phyloP scores from a whole-genome alignment of 148 eudicot species.

The Rhododendron ovatum region DNA sequence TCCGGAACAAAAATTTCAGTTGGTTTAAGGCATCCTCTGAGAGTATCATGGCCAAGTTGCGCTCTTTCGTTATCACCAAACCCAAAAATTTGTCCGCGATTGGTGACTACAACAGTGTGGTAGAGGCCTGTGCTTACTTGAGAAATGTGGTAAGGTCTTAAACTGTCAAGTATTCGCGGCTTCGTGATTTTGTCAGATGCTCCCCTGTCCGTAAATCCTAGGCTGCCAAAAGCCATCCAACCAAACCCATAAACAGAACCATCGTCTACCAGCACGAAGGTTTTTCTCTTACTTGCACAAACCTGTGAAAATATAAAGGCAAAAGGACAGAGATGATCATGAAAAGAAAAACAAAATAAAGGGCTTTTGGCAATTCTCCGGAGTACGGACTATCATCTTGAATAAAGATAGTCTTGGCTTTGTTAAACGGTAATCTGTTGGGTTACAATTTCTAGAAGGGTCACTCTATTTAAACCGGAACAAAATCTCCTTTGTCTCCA shows the following conservation, averaged over 20 bases:
- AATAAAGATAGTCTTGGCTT: not conserved
- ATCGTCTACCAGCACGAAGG: constrained; percentile 70
- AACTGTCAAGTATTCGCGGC: constrained; percentile 64
- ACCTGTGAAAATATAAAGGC: constrained; percentile 40
- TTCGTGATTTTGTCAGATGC: constrained; percentile 57
- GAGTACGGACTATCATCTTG: not conserved
- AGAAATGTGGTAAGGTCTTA: constrained; percentile 62
- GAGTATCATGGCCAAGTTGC: constrained; percentile 76
- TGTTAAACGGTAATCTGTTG: not conserved
- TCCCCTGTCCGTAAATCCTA: constrained; percentile 78
- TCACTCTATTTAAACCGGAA: not conserved
- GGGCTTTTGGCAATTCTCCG: not conserved
- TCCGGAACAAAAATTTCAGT: constrained; percentile 58
- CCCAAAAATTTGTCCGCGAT: constrained; percentile 70
- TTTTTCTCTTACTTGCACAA: constrained; percentile 96
- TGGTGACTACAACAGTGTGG: constrained; percentile 79
- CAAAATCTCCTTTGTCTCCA: not conserved
- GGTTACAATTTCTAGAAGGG: not conserved
- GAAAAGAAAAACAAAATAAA: not conserved
- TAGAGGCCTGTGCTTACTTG: constrained; percentile 92
- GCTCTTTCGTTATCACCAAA: constrained; percentile 95
- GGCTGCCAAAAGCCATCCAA: constrained; percentile 95
- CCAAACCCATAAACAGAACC: constrained; percentile 85
- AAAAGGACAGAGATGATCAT: not conserved
- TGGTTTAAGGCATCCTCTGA: constrained; percentile 72